Evolutionary conservation across 106 monocot species (phyloP).

Genomic region (Apostasia ramifera): DNA sequence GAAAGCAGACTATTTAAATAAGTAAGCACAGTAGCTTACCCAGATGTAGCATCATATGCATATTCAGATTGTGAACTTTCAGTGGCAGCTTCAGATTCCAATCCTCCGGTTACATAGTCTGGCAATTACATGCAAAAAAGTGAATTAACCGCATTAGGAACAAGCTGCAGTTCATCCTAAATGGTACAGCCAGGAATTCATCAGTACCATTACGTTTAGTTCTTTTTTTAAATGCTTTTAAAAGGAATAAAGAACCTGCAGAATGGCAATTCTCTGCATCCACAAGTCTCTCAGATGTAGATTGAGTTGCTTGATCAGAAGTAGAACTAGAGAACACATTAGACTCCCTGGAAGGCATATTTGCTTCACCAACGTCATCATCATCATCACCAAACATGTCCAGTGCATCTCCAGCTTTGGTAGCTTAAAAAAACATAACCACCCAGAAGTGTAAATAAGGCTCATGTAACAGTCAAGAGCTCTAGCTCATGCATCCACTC

Average conservation of each 20-base stretch:
- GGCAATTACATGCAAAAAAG: not conserved
- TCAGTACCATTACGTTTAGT: not conserved
- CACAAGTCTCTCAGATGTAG: conserved; percentile 18
- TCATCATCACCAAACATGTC: conserved; percentile 94
- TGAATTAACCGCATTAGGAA: not conserved
- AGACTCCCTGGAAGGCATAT: conserved; percentile 18
- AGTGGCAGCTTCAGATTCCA: conserved; percentile 27
- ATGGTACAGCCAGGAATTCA: not conserved
- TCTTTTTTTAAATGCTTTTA: not conserved
- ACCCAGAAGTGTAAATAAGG: no score
- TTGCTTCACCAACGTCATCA: conserved; percentile 33
- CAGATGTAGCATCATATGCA: conserved; percentile 69
- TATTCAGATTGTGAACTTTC: conserved; percentile 54
- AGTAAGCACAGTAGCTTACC: conserved; percentile 35
- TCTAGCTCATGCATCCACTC: no score
- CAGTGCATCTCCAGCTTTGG: conserved; percentile 38
- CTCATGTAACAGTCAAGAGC: no score
- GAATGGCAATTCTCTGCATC: conserved; percentile 6
- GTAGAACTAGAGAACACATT: conserved; percentile 8
- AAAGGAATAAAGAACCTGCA: conserved; percentile 23
- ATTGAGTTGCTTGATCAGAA: conserved; percentile 15
- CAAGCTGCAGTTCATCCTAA: not conserved
- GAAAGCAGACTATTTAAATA: no score
- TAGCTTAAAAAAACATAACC: conserved; percentile 4
- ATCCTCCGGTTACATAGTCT: no score